Evolutionary conservation across 768 basidiomycete genomes (phyloP).

Genomic region (Auricularia cornea): DNA sequence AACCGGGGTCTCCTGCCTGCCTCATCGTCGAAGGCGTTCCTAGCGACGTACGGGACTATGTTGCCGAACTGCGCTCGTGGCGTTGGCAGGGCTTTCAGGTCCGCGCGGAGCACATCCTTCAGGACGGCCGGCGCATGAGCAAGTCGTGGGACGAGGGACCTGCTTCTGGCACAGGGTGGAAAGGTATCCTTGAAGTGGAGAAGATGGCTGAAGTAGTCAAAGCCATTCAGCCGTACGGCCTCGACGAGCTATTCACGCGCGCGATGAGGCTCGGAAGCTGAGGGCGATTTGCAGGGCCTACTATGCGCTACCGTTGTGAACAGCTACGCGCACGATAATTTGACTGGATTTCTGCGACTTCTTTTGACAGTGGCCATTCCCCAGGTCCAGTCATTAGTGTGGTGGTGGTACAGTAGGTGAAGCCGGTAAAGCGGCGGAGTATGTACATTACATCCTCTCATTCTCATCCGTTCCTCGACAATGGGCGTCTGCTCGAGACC

Average conservation of each 20-base stretch:
- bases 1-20: neutral
- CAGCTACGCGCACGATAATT: too few species aligned
- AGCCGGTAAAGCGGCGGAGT: too few species aligned
- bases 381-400: too few species aligned
- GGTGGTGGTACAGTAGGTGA: too few species aligned
- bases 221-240: neutral
- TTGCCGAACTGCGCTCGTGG: neutral
- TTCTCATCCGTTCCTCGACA: too few species aligned
- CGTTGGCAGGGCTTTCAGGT: neutral
- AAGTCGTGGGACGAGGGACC: neutral
- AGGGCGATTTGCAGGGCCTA: too few species aligned
- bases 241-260: neutral
- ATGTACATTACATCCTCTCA: too few species aligned
- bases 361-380: too few species aligned
- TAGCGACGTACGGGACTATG: neutral
- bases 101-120: neutral
- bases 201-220: neutral
- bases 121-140: neutral
- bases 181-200: neutral
- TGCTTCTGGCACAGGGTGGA: neutral
- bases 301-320: too few species aligned
- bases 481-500: too few species aligned
- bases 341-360: too few species aligned
- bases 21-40: neutral
- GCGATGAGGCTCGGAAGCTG: neutral